A percentile compares a stretch with the other conserved stretches of the same genome.
Conservation (phyloP, 306 rosid genomes). For the Acacia crassicarpa region DNA sequence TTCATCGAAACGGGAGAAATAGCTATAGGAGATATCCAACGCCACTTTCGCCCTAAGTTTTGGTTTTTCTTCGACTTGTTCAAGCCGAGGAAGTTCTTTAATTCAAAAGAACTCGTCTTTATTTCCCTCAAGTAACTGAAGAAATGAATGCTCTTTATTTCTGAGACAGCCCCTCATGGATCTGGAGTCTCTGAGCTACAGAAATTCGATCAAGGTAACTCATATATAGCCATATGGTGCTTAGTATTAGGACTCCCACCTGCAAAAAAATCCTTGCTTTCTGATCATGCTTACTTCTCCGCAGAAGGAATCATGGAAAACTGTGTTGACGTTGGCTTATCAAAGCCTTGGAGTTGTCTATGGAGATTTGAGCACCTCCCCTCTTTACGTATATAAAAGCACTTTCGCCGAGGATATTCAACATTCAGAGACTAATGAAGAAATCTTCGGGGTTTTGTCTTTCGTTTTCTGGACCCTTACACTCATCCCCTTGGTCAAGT, state of each 20-base stretch:
- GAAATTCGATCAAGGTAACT: slow-evolving; percentile 68
- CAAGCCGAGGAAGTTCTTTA: slow-evolving; percentile 43
- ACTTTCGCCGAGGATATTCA: slow-evolving; percentile 91
- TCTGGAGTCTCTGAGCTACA: slow-evolving; percentile 63
- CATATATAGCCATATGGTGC: slow-evolving; percentile 23
- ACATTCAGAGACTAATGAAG: slow-evolving; percentile 94
- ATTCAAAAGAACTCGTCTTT: slow-evolving; percentile 37
- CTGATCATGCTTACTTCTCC: slow-evolving; percentile 21
- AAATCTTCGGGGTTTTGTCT: slow-evolving; percentile 86
- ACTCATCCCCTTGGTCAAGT: slow-evolving; percentile 75
- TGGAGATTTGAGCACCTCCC: slow-evolving; percentile 96
- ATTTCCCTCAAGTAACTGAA: slow-evolving; percentile 29
- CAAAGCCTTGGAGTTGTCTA: slow-evolving; percentile 97
- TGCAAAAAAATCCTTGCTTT: slow-evolving; percentile 29
- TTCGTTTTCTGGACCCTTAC: slow-evolving; percentile 97
- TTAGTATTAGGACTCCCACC: background rate
- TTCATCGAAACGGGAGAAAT: background rate
- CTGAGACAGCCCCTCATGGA: slow-evolving; percentile 61
- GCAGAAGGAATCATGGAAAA: slow-evolving; percentile 92
- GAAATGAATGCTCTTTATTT: slow-evolving; percentile 44
- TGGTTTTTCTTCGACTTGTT: slow-evolving; percentile 31
- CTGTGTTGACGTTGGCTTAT: slow-evolving; percentile 80
- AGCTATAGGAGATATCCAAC: slow-evolving; percentile 16
- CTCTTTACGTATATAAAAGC: slow-evolving; percentile 88
- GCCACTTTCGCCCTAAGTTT: slow-evolving; percentile 27